Conservation (phyloP, 441 rosid genomes). For the Populus hybrid region DNA sequence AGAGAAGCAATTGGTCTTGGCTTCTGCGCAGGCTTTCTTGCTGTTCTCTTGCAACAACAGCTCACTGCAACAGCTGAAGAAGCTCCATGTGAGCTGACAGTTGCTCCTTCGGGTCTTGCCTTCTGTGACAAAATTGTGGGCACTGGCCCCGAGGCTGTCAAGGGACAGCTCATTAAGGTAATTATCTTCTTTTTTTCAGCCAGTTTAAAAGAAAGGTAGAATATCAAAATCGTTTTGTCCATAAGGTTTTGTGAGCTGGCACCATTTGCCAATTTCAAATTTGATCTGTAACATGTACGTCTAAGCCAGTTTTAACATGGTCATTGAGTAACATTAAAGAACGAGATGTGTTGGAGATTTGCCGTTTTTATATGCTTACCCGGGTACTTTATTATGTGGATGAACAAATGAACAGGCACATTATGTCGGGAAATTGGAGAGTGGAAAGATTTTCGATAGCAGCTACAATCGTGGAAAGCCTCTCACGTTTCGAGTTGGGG, state of each 20-base stretch:
- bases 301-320: background rate
- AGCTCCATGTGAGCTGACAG: conserved; percentile 55
- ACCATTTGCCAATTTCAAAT: background rate
- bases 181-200: background rate
- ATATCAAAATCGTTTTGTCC: background rate
- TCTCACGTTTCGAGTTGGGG: conserved; percentile 71
- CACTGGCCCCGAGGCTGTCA: conserved; percentile 65
- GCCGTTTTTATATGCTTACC: background rate
- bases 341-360: background rate
- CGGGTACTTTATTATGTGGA: background rate
- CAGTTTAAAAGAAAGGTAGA: background rate
- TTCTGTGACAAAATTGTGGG: conserved; percentile 78
- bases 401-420: conserved; percentile 46
- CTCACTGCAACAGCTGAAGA: conserved; percentile 35
- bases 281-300: background rate
- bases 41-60: conserved; percentile 25
- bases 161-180: conserved; percentile 87
- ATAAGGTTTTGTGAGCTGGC: background rate
- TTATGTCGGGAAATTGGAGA: conserved; percentile 80
- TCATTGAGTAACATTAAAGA: background rate
- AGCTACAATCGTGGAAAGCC: conserved; percentile 89
- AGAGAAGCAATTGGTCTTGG: conserved; percentile 58
- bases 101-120: conserved; percentile 83
- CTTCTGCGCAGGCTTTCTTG: conserved; percentile 30
- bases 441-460: conserved; percentile 87